These are phyloP conservation scores for Sanguinoderma infundibulare DNA, from an alignment of 1,284 basidiomycete genomes.

Conservation along the genomic window DNA sequence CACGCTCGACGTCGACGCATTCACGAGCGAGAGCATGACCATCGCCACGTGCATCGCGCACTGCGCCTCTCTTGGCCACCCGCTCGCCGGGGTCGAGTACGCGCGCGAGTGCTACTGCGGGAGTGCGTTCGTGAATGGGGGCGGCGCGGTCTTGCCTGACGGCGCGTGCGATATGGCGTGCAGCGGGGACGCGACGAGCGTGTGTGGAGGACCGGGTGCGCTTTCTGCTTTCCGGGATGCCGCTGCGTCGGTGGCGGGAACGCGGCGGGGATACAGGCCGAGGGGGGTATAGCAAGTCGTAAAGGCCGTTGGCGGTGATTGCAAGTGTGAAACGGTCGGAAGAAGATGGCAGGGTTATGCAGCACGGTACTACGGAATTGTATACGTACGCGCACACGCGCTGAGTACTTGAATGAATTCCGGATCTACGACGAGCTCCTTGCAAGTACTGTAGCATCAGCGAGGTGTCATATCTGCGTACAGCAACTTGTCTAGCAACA, in stretches of 20 bases:
- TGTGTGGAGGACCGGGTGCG: conserved; percentile 29
- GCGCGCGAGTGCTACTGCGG: conserved; percentile 34
- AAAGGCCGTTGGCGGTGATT: too few species aligned
- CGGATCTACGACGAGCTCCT: too few species aligned
- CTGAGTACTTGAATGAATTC: too few species aligned
- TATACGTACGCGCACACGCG: too few species aligned
- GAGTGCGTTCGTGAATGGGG: conserved; percentile 24
- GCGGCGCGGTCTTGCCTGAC: conserved; percentile 22
- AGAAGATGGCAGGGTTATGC: too few species aligned
- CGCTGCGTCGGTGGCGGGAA: background rate
- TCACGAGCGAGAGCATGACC: conserved; percentile 28
- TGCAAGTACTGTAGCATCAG: too few species aligned
- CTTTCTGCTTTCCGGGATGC: conserved; percentile 23
- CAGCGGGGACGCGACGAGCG: conserved; percentile 15
- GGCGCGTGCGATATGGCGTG: conserved; percentile 29
- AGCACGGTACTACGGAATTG: too few species aligned
- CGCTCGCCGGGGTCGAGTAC: conserved; percentile 31
- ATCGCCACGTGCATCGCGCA: conserved; percentile 23
- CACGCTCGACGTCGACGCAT: conserved; percentile 29
- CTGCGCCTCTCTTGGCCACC: conserved; percentile 27
- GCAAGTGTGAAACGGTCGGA: too few species aligned
- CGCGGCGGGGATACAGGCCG: background rate
- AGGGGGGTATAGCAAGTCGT: background rate
- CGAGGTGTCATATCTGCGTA: too few species aligned
- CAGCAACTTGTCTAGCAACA: too few species aligned